These are phyloP conservation scores for Neostapfia colusana DNA, from an alignment of 176 grass and related monocot genomes.

Conservation along the genomic window DNA sequence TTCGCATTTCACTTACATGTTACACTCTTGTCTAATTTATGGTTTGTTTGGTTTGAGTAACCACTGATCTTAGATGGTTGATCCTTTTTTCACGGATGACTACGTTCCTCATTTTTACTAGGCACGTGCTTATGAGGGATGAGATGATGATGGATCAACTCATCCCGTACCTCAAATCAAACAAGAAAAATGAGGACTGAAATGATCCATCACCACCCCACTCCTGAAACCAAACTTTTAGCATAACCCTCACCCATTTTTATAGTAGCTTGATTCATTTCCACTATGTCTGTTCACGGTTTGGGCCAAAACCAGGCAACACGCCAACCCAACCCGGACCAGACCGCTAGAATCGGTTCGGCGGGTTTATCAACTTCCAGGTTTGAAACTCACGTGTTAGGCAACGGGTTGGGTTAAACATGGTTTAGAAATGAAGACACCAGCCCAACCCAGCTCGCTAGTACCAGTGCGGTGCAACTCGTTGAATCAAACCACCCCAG, in stretches of 20 bases:
- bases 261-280: neutral
- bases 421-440: no score
- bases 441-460: no score
- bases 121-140: neutral
- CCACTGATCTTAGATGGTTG: no score
- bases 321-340: no score
- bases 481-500: no score
- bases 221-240: neutral
- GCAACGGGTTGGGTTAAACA: no score
- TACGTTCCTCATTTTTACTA: neutral
- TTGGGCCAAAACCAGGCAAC: no score
- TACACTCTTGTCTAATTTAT: neutral
- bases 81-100: no score
- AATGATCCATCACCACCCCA: neutral
- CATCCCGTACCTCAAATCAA: neutral
- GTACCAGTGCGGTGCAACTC: no score
- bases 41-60: neutral
- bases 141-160: neutral
- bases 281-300: neutral
- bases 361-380: no score
- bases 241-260: neutral
- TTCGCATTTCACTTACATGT: neutral
- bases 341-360: no score
- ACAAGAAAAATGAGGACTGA: neutral
- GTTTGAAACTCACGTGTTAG: no score